phyloP scores from a whole-genome alignment of 306 rosid species.

The Pterocarpus macrocarpus region DNA sequence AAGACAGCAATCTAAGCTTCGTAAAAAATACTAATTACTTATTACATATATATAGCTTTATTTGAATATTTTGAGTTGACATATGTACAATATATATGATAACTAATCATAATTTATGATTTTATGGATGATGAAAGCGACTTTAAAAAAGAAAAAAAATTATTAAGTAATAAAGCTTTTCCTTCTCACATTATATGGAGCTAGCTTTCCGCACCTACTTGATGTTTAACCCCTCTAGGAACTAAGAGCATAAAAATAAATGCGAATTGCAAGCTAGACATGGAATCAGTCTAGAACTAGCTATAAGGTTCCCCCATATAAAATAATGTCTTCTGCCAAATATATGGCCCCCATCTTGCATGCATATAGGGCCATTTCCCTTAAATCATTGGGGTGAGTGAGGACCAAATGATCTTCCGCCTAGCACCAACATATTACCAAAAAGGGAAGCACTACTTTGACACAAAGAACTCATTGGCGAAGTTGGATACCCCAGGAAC shows the following conservation, averaged over 20 bases:
- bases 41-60: no score
- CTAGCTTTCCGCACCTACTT: not conserved
- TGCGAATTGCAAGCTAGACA: not conserved
- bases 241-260: not conserved
- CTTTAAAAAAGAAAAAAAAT: not conserved
- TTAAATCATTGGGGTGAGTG: slow-evolving; percentile 32
- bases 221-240: not conserved
- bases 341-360: slow-evolving; percentile 5
- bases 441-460: slow-evolving; percentile 43
- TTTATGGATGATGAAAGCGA: not conserved
- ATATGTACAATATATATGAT: no score
- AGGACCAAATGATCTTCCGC: not conserved
- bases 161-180: not conserved
- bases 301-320: not conserved
- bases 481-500: not conserved
- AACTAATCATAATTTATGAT: not conserved
- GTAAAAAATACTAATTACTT: no score
- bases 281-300: not conserved
- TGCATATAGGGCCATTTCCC: slow-evolving; percentile 4
- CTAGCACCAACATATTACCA: slow-evolving; percentile 38
- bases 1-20: not conserved
- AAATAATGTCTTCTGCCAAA: slow-evolving; percentile 8
- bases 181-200: not conserved
- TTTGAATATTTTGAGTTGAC: not conserved
- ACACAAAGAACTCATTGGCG: not conserved